Conservation (phyloP, 129 eudicot species). For the Helianthus annuus region HanXRQr2.0-SUNRISE NC_035435.2:132893020-132893519, state of each 20-base stretch:
- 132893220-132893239: conserved; percentile 97
- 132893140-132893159: no score
- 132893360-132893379: conserved; percentile 51
- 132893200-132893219: conserved; percentile 72
- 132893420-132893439: conserved; percentile 54
- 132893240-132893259: conserved; percentile 79
- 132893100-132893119: no score
- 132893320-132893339: conserved; percentile 85
- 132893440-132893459: conserved; percentile 50
- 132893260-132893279: conserved; percentile 64
- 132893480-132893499: conserved; percentile 67
- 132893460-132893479: conserved; percentile 48
- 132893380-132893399: conserved; percentile 54
- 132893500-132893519: conserved; percentile 62
- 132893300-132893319: conserved; percentile 66
- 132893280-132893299: conserved; percentile 85
- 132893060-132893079: no score
- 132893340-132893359: conserved; percentile 78
- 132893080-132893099: no score
- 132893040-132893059: no score
- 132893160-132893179: not conserved
- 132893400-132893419: conserved; percentile 48
- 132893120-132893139: no score
- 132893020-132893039: no score
- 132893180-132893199: conserved; percentile 64